Conservation (phyloP, 176 grass and related monocot species). For the Musa beccarii region DNA sequence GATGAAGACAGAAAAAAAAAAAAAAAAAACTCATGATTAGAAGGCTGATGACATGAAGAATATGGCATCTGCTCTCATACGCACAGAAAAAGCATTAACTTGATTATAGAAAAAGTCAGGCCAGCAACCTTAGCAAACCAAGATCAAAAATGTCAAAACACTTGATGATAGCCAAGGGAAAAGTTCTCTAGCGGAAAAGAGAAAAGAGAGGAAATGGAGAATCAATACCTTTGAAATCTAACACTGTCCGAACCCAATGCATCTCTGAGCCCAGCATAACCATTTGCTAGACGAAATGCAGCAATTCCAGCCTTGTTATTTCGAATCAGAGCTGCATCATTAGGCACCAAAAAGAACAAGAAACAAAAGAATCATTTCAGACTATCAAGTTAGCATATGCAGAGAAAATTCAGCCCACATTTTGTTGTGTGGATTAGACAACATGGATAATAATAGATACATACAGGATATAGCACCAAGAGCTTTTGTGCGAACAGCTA, state of each 20-base stretch:
- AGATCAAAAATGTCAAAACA: too few species aligned
- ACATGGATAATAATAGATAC: slow-evolving; percentile 10
- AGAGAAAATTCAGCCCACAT: not conserved
- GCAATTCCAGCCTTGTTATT: slow-evolving; percentile 63
- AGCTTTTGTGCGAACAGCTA: slow-evolving; percentile 78
- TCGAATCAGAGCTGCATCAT: slow-evolving; percentile 61
- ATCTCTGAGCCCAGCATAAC: slow-evolving; percentile 64
- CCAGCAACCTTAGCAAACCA: too few species aligned
- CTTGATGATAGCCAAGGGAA: not conserved
- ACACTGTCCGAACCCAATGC: slow-evolving; percentile 56
- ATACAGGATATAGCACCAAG: slow-evolving; percentile 87
- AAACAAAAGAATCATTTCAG: not conserved
- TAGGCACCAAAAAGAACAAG: slow-evolving; percentile 21
- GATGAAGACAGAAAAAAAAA: not conserved
- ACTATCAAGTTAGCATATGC: not conserved
- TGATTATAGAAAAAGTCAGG: too few species aligned
- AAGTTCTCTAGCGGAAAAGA: not conserved
- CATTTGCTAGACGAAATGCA: slow-evolving; percentile 76
- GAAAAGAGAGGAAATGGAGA: not conserved
- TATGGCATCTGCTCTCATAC: not conserved
- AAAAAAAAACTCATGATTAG: not conserved
- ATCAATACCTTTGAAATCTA: slow-evolving; percentile 67
- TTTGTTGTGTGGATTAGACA: not conserved
- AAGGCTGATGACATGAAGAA: slow-evolving; percentile 5
- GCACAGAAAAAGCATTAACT: too few species aligned